Conservation (phyloP, 1,139 yeast genomes). For the Yamadazyma atmosphaerica region DNA sequence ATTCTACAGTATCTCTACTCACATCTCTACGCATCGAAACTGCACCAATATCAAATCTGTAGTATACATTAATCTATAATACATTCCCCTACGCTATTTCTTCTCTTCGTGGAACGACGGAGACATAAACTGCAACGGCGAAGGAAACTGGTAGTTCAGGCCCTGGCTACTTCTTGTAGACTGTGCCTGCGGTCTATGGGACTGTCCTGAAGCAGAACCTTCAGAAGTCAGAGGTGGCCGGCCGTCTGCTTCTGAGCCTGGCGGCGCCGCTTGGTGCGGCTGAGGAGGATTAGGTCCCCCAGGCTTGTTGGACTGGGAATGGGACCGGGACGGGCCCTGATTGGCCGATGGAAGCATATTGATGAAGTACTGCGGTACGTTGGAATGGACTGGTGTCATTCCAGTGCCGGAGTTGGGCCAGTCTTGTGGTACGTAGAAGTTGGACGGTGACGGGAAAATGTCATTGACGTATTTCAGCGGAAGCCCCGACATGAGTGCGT, state of each 20-base stretch:
- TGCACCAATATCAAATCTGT: too few relatives aligned
- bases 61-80: conserved; percentile 4
- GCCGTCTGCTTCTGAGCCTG: conserved; percentile 10
- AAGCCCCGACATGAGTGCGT: conserved; percentile 51
- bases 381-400: conserved; percentile 37
- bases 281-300: background rate
- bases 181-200: background rate
- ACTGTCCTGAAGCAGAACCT: conserved; percentile 6
- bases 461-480: conserved; percentile 55
- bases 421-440: conserved; percentile 47
- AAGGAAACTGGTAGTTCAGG: conserved; percentile 17
- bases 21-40: too few relatives aligned
- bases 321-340: conserved; percentile 9
- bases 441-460: conserved; percentile 56
- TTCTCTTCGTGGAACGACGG: conserved; percentile 8
- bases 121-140: conserved; percentile 17
- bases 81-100: conserved; percentile 5
- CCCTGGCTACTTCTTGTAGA: conserved; percentile 1
- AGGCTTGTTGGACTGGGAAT: background rate
- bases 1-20: too few relatives aligned
- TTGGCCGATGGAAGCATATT: conserved; percentile 19
- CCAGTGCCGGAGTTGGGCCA: conserved; percentile 42
- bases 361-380: conserved; percentile 28
- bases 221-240: conserved; percentile 1
- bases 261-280: conserved; percentile 1